phyloP scores from a whole-genome alignment of 2,329 filamentous ascomycete genomes.

The Diplocarpon rosae region DNA sequence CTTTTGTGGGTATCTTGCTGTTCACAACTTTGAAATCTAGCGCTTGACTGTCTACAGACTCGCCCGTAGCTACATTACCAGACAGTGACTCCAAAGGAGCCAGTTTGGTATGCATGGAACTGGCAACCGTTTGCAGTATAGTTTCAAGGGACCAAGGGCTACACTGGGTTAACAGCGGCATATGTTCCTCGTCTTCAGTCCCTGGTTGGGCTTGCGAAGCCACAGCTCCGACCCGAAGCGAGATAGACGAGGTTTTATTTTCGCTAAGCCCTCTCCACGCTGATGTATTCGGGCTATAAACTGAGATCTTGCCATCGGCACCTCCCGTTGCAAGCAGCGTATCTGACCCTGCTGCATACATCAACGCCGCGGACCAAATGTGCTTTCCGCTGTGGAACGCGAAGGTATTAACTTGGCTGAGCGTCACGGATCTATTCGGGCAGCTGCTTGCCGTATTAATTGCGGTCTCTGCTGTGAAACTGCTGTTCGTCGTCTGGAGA shows the following conservation, averaged over 20 bases:
- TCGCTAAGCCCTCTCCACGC: too few relatives aligned
- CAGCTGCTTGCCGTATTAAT: too few relatives aligned
- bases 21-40: slow-evolving; percentile 1
- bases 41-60: background rate
- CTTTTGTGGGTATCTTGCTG: slow-evolving; percentile 28
- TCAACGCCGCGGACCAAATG: slow-evolving; percentile 61
- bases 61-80: background rate
- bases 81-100: background rate
- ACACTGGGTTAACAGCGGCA: too few relatives aligned
- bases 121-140: too few relatives aligned
- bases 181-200: too few relatives aligned
- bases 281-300: slow-evolving; percentile 23
- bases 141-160: too few relatives aligned
- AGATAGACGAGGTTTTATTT: too few relatives aligned
- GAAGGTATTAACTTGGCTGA: slow-evolving; percentile 45
- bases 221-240: too few relatives aligned
- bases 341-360: background rate
- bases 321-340: slow-evolving; percentile 56
- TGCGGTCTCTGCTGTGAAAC: too few relatives aligned
- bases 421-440: slow-evolving; percentile 11
- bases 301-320: slow-evolving; percentile 61
- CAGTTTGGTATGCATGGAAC: too few relatives aligned
- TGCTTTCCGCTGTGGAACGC: slow-evolving; percentile 76
- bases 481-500: too few relatives aligned
- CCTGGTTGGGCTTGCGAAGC: too few relatives aligned